Conservation (phyloP, 2,329 filamentous ascomycete genomes). For the Periconia sp. region DNA sequence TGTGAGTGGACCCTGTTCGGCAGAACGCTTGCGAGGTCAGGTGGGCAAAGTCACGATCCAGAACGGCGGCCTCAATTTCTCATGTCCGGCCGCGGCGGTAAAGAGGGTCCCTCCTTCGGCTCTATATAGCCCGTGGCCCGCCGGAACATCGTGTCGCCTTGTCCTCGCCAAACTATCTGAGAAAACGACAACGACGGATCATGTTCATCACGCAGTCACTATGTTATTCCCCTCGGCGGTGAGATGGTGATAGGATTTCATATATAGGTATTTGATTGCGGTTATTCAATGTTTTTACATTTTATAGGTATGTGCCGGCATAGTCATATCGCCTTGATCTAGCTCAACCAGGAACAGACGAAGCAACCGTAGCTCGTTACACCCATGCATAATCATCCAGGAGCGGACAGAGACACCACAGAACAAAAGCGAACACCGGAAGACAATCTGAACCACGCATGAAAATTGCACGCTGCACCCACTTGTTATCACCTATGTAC, state of each 20-base stretch:
- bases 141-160: no score
- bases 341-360: constrained; percentile 2
- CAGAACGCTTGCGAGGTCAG: constrained; percentile 20
- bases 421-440: constrained; percentile 1
- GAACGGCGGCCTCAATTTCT: constrained; percentile 25
- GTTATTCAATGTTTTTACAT: constrained; percentile 29
- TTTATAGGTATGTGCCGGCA: constrained; percentile 10
- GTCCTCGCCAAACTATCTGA: no score
- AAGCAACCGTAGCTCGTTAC: no score
- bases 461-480: constrained; percentile 29
- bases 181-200: no score
- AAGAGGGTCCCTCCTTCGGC: not conserved
- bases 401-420: constrained; percentile 1
- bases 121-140: not conserved
- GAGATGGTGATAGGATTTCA: no score
- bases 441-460: constrained; percentile 14
- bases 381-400: no score
- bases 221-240: no score
- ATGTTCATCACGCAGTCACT: no score
- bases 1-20: constrained; percentile 15
- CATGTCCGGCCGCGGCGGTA: no score
- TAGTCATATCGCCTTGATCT: constrained; percentile 4
- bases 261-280: no score
- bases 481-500: constrained; percentile 29
- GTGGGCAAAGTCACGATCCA: constrained; percentile 38